Conservation (phyloP, 2,329 filamentous ascomycete genomes). For the Xylariomycetidae sp. region DNA sequence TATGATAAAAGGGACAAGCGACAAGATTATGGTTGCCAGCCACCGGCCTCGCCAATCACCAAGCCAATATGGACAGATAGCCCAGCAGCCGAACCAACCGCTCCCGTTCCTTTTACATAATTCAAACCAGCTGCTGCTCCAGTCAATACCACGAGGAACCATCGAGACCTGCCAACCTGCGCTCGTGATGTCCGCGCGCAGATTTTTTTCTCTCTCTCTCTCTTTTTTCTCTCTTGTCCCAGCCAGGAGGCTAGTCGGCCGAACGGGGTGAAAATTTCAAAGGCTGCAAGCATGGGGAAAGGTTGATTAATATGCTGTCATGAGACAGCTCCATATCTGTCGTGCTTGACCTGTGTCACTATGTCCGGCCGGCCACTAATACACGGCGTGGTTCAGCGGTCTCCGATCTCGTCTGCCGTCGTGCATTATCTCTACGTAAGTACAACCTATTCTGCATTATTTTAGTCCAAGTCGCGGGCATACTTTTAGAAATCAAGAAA, state of each 20-base stretch:
- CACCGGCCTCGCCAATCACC: no score
- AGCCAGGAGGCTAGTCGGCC: background rate
- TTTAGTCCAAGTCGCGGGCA: no score
- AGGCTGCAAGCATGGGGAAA: background rate
- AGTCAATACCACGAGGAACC: background rate
- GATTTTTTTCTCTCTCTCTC: conserved; percentile 1
- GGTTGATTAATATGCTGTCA: background rate
- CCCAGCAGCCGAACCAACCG: conserved; percentile 18
- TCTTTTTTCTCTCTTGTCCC: background rate
- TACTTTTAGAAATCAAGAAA: no score
- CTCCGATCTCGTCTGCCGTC: no score
- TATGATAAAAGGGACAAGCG: no score
- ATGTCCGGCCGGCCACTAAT: no score
- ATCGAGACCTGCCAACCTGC: no score
- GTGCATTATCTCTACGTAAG: no score
- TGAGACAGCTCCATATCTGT: background rate
- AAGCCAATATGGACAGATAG: no score
- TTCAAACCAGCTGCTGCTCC: conserved; percentile 9
- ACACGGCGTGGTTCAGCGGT: no score
- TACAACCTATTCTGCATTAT: no score
- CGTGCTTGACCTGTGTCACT: background rate
- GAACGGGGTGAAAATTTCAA: background rate
- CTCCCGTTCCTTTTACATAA: conserved; percentile 23
- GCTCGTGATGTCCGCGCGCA: conserved; percentile 1
- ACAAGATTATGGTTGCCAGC: no score